phyloP scores from a whole-genome alignment of 176 grass and related monocot species.

The Alloteropsis semialata region DNA sequence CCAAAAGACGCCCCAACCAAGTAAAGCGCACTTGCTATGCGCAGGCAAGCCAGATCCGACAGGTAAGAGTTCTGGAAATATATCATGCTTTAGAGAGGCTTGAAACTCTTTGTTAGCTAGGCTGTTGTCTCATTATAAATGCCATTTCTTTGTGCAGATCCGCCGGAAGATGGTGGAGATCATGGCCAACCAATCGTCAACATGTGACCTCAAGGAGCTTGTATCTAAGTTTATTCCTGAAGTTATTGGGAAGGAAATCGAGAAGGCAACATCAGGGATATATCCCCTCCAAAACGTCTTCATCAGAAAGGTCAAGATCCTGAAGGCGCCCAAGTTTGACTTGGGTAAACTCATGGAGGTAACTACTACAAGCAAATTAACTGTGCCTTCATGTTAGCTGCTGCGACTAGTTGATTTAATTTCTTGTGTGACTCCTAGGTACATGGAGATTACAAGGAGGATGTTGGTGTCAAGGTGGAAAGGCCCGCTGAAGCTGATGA shows the following conservation, averaged over 20 bases:
- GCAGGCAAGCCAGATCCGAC: conserved; percentile 73
- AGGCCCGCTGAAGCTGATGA: conserved; percentile 60
- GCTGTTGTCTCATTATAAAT: neutral
- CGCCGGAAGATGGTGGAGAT: conserved; percentile 79
- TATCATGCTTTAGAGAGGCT: neutral
- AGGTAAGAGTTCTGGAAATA: conserved; percentile 38
- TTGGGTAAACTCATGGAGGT: conserved; percentile 90
- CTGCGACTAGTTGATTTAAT: neutral
- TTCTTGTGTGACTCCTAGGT: conserved; percentile 25
- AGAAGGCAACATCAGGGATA: conserved; percentile 71
- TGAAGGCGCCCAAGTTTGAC: conserved; percentile 90
- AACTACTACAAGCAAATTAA: neutral
- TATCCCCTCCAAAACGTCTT: conserved; percentile 79
- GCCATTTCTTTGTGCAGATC: conserved; percentile 41
- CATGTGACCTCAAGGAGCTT: conserved; percentile 78
- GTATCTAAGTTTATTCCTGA: conserved; percentile 78
- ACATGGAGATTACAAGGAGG: conserved; percentile 88
- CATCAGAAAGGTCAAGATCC: conserved; percentile 86
- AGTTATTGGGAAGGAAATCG: conserved; percentile 83
- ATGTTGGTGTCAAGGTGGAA: conserved; percentile 60
- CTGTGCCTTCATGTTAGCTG: neutral
- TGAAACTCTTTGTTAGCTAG: neutral
- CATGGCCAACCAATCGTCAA: conserved; percentile 64
- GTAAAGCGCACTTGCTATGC: conserved; percentile 85
- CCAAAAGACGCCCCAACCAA: conserved; percentile 66